Evolutionary conservation across 2,329 filamentous ascomycete species (phyloP).

Genomic region (Didymella keratinophila): DNA sequence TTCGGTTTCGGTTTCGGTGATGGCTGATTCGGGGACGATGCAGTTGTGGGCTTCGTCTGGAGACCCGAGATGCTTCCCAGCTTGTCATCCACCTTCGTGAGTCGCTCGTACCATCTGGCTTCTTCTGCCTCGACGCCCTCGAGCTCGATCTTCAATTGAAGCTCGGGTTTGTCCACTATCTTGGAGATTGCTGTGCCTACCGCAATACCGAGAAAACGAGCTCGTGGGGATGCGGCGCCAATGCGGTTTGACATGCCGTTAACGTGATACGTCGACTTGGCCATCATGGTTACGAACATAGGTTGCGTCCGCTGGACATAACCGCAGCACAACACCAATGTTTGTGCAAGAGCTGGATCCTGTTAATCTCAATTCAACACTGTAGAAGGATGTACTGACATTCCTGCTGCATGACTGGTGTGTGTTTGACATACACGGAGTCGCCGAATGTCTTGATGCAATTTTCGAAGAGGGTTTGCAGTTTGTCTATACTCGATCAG

Average conservation of each 20-base stretch:
- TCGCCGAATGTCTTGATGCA: conserved; percentile 80
- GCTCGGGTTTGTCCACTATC: conserved; percentile 71
- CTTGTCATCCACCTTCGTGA: conserved; percentile 70
- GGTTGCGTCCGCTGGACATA: conserved; percentile 74
- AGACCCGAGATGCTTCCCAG: conserved; percentile 57
- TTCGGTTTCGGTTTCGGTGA: conserved; percentile 24
- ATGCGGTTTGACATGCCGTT: conserved; percentile 85
- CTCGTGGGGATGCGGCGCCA: conserved; percentile 74
- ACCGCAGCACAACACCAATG: conserved; percentile 78
- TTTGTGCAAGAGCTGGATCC: conserved; percentile 75
- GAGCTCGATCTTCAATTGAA: conserved; percentile 81
- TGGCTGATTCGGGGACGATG: neutral
- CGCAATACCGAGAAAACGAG: conserved; percentile 86
- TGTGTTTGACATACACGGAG: conserved; percentile 84
- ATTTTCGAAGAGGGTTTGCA: conserved; percentile 70
- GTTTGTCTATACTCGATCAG: conserved; percentile 47
- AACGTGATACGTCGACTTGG: conserved; percentile 77
- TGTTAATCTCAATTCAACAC: conserved; percentile 27
- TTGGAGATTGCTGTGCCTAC: conserved; percentile 77
- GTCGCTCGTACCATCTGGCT: conserved; percentile 74
- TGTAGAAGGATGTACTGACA: conserved; percentile 57
- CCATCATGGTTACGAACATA: conserved; percentile 71
- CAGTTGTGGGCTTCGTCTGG: conserved; percentile 2
- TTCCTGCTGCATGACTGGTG: conserved; percentile 87
- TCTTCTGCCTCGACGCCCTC: conserved; percentile 79